phyloP scores from a whole-genome alignment of 305 asterid genomes.

The Petunia hybrid region DNA sequence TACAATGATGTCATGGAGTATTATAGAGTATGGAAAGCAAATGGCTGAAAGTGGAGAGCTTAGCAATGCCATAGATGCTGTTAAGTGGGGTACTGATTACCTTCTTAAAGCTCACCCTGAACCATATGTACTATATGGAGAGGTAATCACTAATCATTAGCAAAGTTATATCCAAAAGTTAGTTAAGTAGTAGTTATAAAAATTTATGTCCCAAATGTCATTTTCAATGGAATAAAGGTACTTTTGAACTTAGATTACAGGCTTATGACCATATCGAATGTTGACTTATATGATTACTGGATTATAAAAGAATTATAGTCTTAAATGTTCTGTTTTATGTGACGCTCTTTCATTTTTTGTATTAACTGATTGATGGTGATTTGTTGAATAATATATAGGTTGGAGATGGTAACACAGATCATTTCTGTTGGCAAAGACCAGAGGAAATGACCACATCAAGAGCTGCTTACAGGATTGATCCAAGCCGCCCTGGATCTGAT shows the following conservation, averaged over 20 bases:
- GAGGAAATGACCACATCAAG: slow-evolving; percentile 81
- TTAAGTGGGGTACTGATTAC: slow-evolving; percentile 76
- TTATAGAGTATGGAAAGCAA: slow-evolving; percentile 56
- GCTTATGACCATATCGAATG: neutral
- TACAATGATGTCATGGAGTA: slow-evolving; percentile 69
- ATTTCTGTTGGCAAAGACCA: slow-evolving; percentile 76
- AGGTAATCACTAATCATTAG: slow-evolving; percentile 17
- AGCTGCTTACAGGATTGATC: slow-evolving; percentile 49
- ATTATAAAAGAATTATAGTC: neutral
- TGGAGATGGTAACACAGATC: slow-evolving; percentile 67
- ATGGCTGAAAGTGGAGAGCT: slow-evolving; percentile 51
- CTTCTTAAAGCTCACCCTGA: slow-evolving; percentile 58
- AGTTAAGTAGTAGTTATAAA: too few species aligned
- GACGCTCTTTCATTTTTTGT: slow-evolving; percentile 38
- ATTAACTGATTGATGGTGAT: slow-evolving; percentile 24
- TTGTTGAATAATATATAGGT: slow-evolving; percentile 44
- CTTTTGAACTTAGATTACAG: neutral
- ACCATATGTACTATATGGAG: slow-evolving; percentile 45
- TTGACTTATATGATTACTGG: neutral
- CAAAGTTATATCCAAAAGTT: too few species aligned
- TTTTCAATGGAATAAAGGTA: neutral
- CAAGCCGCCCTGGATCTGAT: slow-evolving; percentile 65
- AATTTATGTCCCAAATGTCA: neutral
- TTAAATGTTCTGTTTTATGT: neutral
- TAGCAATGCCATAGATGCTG: slow-evolving; percentile 54